phyloP scores from a whole-genome alignment of 768 basidiomycete genomes.

The Russula abietina region DNA sequence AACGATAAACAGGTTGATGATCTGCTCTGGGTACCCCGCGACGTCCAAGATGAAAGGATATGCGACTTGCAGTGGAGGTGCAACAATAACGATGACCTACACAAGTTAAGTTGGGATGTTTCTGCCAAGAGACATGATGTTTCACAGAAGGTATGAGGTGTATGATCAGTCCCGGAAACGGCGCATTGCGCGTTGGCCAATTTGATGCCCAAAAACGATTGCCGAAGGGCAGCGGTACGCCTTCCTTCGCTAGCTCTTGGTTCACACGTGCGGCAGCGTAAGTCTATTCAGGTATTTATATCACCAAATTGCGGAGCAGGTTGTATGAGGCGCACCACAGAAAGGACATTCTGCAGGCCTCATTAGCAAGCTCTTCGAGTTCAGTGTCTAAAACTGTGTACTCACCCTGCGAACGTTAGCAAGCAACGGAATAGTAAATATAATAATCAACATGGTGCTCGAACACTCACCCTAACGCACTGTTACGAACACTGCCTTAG shows the following conservation, averaged over 20 bases:
- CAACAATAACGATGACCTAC: constrained; percentile 49
- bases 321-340: neutral
- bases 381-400: neutral
- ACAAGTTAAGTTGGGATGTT: neutral
- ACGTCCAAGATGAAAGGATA: constrained; percentile 61
- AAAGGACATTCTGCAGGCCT: constrained; percentile 14
- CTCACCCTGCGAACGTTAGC: constrained; percentile 4
- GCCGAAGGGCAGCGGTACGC: constrained; percentile 55
- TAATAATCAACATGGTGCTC: neutral
- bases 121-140: neutral
- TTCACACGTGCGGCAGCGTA: constrained; percentile 48
- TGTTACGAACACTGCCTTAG: constrained; percentile 14
- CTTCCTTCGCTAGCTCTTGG: constrained; percentile 60
- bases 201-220: constrained; percentile 58
- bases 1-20: constrained; percentile 52
- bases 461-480: constrained; percentile 34
- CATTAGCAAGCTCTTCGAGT: neutral
- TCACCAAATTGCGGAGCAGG: neutral
- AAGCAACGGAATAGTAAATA: neutral
- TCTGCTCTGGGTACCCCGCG: constrained; percentile 47
- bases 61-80: constrained; percentile 45
- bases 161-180: constrained; percentile 51
- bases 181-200: constrained; percentile 54
- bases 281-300: constrained; percentile 32
- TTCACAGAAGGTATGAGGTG: constrained; percentile 49